Evolutionary conservation across 129 eudicot species (phyloP).

Genomic region (Saussurea involucrata): DNA sequence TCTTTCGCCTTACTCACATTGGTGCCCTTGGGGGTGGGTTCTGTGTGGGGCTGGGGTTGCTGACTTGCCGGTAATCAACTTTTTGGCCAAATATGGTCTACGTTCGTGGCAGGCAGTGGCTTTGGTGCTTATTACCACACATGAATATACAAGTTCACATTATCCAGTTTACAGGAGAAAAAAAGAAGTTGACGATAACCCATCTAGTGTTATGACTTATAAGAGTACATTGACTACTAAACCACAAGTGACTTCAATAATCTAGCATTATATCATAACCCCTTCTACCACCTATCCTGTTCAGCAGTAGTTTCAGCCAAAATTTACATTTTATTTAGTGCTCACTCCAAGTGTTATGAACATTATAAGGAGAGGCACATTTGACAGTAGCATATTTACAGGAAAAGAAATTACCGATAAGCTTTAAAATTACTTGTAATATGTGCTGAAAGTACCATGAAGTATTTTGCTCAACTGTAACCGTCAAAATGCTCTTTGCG

Average conservation of each 20-base stretch:
- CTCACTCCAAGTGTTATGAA: not conserved
- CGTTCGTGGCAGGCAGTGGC: not conserved
- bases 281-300: not conserved
- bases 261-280: not conserved
- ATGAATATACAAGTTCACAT: slow-evolving; percentile 3
- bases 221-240: not conserved
- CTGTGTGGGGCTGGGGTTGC: too few relatives aligned
- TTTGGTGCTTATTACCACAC: not conserved
- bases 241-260: not conserved
- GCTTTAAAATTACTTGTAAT: not conserved
- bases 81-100: not conserved
- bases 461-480: not conserved
- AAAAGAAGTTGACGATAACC: not conserved
- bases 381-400: not conserved
- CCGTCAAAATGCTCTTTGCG: not conserved
- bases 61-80: too few relatives aligned
- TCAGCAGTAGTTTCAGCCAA: not conserved
- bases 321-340: not conserved
- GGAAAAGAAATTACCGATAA: not conserved
- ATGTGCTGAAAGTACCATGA: not conserved
- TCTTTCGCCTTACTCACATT: too few relatives aligned
- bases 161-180: not conserved
- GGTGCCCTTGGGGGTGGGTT: too few relatives aligned
- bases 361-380: not conserved
- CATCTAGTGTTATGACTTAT: not conserved